Evolutionary conservation across 2,329 filamentous ascomycete genomes (phyloP).

Genomic region (Gnomoniopsis smithogilvyi): DNA sequence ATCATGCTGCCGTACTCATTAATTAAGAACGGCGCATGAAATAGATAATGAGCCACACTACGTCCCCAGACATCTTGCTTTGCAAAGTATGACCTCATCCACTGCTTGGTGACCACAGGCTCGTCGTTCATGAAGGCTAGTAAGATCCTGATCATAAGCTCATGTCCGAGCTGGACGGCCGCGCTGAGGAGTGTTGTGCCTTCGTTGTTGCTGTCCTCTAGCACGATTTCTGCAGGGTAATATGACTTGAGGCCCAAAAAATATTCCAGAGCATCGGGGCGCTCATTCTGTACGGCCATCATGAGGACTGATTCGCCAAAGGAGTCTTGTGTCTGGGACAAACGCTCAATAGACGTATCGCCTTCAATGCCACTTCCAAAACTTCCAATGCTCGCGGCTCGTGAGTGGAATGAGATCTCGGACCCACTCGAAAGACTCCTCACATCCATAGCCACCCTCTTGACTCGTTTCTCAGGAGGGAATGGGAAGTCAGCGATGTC

Average conservation of each 20-base stretch:
- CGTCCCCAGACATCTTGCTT: conserved; percentile 81
- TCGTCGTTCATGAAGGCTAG: conserved; percentile 63
- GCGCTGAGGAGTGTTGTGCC: conserved; percentile 86
- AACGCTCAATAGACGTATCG: conserved; percentile 77
- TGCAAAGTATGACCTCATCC: conserved; percentile 66
- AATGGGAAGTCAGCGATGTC: conserved; percentile 25
- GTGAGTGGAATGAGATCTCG: conserved; percentile 76
- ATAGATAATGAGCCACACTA: conserved; percentile 92
- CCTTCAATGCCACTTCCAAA: conserved; percentile 72
- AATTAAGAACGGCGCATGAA: conserved; percentile 83
- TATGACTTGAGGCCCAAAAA: conserved; percentile 74
- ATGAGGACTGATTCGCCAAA: conserved; percentile 81
- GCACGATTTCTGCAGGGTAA: conserved; percentile 66
- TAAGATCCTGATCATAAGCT: conserved; percentile 70
- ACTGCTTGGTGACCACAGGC: conserved; percentile 45
- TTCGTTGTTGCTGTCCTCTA: conserved; percentile 85
- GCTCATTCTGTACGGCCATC: conserved; percentile 77
- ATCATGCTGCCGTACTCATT: conserved; percentile 70
- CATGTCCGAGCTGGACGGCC: conserved; percentile 80
- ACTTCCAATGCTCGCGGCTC: conserved; percentile 74
- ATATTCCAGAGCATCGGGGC: conserved; percentile 72
- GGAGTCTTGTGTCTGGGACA: conserved; percentile 67
- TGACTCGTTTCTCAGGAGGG: conserved; percentile 51
- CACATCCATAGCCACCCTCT: conserved; percentile 86
- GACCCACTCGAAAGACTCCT: conserved; percentile 86